Base-by-base conservation (phyloP, 768 basidiomycete species). In the Leccinellum luteum region DNA sequence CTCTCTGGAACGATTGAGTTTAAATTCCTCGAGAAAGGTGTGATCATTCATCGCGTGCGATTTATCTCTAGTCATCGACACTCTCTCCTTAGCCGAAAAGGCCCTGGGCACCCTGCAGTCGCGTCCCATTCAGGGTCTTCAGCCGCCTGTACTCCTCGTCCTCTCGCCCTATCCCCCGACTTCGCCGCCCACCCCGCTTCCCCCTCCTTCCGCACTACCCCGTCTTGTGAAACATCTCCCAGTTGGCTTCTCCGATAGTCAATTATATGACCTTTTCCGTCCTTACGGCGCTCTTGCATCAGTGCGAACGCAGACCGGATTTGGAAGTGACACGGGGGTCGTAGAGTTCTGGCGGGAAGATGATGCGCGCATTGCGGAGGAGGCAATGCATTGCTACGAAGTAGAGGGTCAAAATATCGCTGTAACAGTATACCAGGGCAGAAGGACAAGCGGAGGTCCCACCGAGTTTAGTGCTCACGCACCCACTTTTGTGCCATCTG, bases 321-420 rank as follows among this genome's bases (percentile, higher is more conserved):
- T 90, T 66, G 90, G 89, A 21, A 79, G 83, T 41, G 90, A 91
- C 71, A 87, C 85, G 0, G 92, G 85, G 50, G 81, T 90, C 52
- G 80, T 93, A 43, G 90, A 94, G 70, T 94, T 89, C 70, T 93
- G 90, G 89, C 82, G 86, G 55, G 92, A 94, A 70, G 89, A 90
- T 35, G 91, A 94, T 66, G 92, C 90, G 7, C 81, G 83, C 25
- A 75, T 79, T 23, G 92, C 90, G 0, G 90, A 94, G 66, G 86
- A 87, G 41, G 85, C 86, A 3, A 80, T 94, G 83, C 90, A 93
- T 72, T 92, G 89, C 62, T 82, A 86, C 15, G 90, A 94, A 44
- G 76, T 94, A 14, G 88, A 89, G 43, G 91, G 90, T 12, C 86
- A 89, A 67, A 92, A 91, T 66, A 93, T 93, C 60, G 85, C 89